Conservation (phyloP, 2,329 filamentous ascomycete genomes). For the Talaromyces funiculosus region DNA sequence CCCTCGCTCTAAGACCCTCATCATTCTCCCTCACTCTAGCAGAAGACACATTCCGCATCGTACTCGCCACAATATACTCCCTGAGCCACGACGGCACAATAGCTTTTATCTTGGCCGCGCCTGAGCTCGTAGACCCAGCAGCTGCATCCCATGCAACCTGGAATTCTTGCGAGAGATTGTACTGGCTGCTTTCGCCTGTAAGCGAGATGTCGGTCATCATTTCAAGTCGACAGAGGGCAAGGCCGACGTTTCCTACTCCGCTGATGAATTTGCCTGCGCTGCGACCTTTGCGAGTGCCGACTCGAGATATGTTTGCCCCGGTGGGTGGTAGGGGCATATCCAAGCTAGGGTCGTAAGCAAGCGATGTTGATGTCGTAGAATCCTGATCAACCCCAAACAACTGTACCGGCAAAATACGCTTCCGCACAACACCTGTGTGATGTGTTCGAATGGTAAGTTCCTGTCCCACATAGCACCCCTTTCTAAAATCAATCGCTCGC, state of each 20-base stretch:
- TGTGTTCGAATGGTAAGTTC: constrained; percentile 93
- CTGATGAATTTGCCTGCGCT: constrained; percentile 75
- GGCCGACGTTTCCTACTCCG: constrained; percentile 76
- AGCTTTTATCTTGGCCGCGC: constrained; percentile 60
- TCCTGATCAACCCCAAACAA: constrained; percentile 54
- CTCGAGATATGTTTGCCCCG: constrained; percentile 50
- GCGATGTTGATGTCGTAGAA: constrained; percentile 30
- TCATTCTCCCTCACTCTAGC: constrained; percentile 15
- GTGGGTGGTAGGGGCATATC: constrained; percentile 27
- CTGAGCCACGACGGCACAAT: constrained; percentile 75
- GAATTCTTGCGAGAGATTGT: constrained; percentile 58
- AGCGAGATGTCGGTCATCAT: constrained; percentile 78
- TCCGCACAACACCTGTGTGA: constrained; percentile 88
- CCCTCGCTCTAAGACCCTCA: constrained; percentile 31
- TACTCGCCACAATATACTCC: constrained; percentile 37
- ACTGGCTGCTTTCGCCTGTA: constrained; percentile 60
- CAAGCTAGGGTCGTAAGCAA: constrained; percentile 30
- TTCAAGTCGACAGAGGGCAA: constrained; percentile 81
- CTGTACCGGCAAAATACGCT: constrained; percentile 76
- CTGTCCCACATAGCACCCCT: constrained; percentile 95
- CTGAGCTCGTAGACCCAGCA: constrained; percentile 16
- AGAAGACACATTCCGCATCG: constrained; percentile 30
- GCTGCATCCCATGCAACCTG: constrained; percentile 47
- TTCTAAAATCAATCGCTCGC: constrained; percentile 82
- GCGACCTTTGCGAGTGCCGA: constrained; percentile 51